Conservation (phyloP, 2,329 filamentous ascomycete species). For the Chaetomiaceae sp. region DNA sequence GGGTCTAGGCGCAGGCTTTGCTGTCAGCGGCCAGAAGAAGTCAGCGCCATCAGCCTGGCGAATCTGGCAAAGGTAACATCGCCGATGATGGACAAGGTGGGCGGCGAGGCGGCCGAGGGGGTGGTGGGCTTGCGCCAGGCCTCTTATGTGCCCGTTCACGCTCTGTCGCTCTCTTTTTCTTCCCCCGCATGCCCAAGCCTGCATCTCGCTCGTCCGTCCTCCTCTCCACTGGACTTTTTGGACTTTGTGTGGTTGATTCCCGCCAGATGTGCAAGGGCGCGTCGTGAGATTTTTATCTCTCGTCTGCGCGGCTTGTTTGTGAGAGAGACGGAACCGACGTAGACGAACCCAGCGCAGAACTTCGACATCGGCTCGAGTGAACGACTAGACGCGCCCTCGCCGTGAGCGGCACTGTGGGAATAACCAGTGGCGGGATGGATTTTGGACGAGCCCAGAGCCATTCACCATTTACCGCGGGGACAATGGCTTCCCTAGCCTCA, state of each 20-base stretch:
- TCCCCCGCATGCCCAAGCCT: not conserved
- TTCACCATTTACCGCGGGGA: not conserved
- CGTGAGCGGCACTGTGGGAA: not conserved
- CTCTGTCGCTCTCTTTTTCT: not conserved
- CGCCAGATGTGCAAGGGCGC: too few species aligned
- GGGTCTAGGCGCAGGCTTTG: not conserved
- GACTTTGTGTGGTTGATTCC: too few species aligned
- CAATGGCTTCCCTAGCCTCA: constrained; percentile 14
- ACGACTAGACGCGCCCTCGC: not conserved
- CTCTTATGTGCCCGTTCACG: not conserved
- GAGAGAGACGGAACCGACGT: too few species aligned
- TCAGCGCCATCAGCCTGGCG: not conserved
- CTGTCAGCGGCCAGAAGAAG: not conserved
- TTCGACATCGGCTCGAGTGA: not conserved
- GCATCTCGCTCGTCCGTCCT: not conserved
- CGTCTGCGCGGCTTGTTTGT: too few species aligned
- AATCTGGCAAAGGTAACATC: not conserved
- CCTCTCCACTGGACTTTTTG: too few species aligned
- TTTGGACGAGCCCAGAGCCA: not conserved
- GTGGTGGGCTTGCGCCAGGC: too few species aligned
- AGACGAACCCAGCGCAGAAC: too few species aligned
- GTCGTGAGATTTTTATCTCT: too few species aligned
- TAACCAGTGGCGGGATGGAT: not conserved
- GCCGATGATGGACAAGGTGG: too few species aligned
- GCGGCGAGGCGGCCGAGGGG: too few species aligned